phyloP scores from a whole-genome alignment of 164 flowering plant genomes.

The Saururus chinensis region DNA sequence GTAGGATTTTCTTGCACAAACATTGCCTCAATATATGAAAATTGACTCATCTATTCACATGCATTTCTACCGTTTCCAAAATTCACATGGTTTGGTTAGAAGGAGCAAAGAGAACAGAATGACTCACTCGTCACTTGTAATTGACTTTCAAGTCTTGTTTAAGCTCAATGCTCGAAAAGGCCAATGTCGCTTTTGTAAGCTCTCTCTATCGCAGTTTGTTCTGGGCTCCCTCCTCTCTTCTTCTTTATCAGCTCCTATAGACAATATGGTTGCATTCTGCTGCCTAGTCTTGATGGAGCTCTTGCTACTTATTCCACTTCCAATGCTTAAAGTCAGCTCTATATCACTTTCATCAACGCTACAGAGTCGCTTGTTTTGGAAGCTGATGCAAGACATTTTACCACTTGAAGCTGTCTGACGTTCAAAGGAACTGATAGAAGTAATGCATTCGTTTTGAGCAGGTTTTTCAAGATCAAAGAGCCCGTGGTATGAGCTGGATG shows the following conservation, averaged over 20 bases:
- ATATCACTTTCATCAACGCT: constrained; percentile 29
- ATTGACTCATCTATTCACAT: too few species aligned
- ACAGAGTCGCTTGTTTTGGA: not conserved
- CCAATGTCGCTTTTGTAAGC: constrained; percentile 44
- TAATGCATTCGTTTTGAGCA: constrained; percentile 2
- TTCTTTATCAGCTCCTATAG: constrained; percentile 11
- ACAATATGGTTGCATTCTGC: constrained; percentile 10
- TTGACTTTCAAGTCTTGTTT: constrained; percentile 20
- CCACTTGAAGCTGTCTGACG: constrained; percentile 1
- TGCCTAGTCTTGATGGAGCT: constrained; percentile 5
- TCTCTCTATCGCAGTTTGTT: constrained; percentile 18
- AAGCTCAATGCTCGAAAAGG: constrained; percentile 39
- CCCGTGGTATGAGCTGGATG: constrained; percentile 30
- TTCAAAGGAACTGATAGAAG: constrained; percentile 14
- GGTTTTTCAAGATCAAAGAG: constrained; percentile 38
- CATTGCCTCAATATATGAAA: too few species aligned
- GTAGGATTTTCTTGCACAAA: too few species aligned
- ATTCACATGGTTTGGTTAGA: too few species aligned
- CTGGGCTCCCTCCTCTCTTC: constrained; percentile 20
- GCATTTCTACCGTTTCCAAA: too few species aligned
- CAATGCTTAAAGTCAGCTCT: constrained; percentile 57
- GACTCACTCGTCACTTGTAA: too few species aligned
- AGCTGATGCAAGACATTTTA: too few species aligned
- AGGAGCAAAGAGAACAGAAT: too few species aligned
- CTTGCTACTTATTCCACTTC: constrained; percentile 24